Conservation (phyloP, 2,329 filamentous ascomycete genomes). For the Fusarium sp. region DNA sequence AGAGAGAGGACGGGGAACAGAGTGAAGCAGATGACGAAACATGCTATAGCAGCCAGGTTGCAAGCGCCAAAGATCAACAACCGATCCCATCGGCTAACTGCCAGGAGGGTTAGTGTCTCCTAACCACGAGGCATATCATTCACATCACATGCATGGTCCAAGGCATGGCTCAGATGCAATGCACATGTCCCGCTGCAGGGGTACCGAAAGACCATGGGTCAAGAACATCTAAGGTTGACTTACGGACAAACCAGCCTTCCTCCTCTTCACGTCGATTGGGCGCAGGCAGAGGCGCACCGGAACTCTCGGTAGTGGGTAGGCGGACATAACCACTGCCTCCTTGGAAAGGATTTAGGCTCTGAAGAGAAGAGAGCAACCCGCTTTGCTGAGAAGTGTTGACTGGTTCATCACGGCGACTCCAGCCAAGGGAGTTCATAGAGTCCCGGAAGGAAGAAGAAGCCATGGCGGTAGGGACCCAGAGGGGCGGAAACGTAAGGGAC, state of each 20-base stretch:
- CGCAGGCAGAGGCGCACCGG: slow-evolving; percentile 88
- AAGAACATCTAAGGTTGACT: slow-evolving; percentile 63
- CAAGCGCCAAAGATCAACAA: slow-evolving; percentile 92
- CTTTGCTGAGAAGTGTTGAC: slow-evolving; percentile 78
- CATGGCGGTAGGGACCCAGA: slow-evolving; percentile 65
- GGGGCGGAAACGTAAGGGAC: slow-evolving; percentile 36
- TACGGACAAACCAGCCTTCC: slow-evolving; percentile 94
- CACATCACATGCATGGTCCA: slow-evolving; percentile 59
- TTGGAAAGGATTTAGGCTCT: slow-evolving; percentile 86
- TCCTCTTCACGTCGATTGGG: slow-evolving; percentile 90
- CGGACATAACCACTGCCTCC: slow-evolving; percentile 87
- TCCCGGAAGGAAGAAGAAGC: slow-evolving; percentile 91
- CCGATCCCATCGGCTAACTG: slow-evolving; percentile 98
- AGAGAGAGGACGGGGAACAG: slow-evolving; percentile 86
- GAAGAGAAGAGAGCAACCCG: slow-evolving; percentile 83
- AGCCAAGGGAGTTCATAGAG: slow-evolving; percentile 93
- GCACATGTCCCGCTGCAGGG: slow-evolving; percentile 64
- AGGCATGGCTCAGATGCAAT: slow-evolving; percentile 54
- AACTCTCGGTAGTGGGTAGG: slow-evolving; percentile 85
- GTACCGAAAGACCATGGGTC: slow-evolving; percentile 49
- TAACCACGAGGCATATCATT: slow-evolving; percentile 59
- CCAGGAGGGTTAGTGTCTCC: slow-evolving; percentile 54
- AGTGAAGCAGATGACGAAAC: slow-evolving; percentile 94
- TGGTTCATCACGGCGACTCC: slow-evolving; percentile 87
- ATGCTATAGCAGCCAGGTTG: slow-evolving; percentile 88